These are phyloP conservation scores for Emergomyces pasteurianus DNA, from an alignment of 2,329 filamentous ascomycete genomes.

Conservation along the genomic window DNA sequence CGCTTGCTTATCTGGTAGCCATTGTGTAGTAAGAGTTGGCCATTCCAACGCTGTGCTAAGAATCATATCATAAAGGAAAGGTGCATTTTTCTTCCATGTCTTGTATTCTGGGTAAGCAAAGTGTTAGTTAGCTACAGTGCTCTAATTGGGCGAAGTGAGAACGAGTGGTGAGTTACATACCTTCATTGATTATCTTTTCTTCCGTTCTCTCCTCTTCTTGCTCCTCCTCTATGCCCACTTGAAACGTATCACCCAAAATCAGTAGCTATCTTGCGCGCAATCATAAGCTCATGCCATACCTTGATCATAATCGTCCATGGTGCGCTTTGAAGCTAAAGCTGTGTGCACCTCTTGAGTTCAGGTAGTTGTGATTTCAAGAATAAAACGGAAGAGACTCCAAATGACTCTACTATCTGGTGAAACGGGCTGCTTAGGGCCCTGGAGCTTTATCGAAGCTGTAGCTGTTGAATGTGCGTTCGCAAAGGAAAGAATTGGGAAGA, in stretches of 20 bases:
- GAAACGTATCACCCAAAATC: not conserved
- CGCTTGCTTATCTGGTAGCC: slow-evolving; percentile 91
- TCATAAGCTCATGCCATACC: slow-evolving; percentile 12
- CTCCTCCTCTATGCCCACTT: slow-evolving; percentile 26
- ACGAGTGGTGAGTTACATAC: slow-evolving; percentile 29
- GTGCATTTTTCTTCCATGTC: slow-evolving; percentile 99
- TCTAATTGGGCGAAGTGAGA: not conserved
- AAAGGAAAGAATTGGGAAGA: not conserved
- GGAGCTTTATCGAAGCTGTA: not conserved
- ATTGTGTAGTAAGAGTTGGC: slow-evolving; percentile 95
- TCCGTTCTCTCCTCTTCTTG: slow-evolving; percentile 64
- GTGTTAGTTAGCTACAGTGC: not conserved
- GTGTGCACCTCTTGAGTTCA: not conserved
- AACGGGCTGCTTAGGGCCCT: not conserved
- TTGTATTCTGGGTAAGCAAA: slow-evolving; percentile 69
- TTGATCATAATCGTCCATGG: slow-evolving; percentile 6
- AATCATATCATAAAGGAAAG: slow-evolving; percentile 97
- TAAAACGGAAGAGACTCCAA: not conserved
- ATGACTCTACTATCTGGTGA: not conserved
- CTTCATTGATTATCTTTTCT: slow-evolving; percentile 90
- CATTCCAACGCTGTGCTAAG: slow-evolving; percentile 89
- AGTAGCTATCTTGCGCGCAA: not conserved
- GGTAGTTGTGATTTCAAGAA: not conserved
- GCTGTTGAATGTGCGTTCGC: not conserved
- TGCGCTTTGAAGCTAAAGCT: not conserved